Evolutionary conservation across 345 rosid genomes (phyloP), one percentile per base, ranked within the genome.

Genomic region (Geranium rotundifolium): DNA sequence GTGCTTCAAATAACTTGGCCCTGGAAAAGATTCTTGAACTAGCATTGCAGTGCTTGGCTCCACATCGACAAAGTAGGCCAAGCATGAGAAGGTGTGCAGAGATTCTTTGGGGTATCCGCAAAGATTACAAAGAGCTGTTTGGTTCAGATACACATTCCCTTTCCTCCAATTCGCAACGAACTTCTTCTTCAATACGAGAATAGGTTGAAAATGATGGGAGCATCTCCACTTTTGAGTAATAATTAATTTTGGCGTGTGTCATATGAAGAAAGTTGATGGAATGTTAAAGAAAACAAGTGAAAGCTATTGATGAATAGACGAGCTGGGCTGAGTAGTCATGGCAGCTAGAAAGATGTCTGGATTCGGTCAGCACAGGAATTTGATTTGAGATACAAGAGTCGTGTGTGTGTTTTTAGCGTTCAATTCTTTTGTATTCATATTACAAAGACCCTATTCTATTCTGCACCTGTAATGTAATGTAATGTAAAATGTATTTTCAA

Each of bases 81-180:
- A 77, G 76, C 73, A 90, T 93, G 97, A 83, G 78, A 72, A 80
- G 73, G 56, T 89, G 97, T 54, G 93, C 82, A 14, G 97, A 92
- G 86, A 69, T 87, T 69, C 81, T 93, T 14, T 89, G 99, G 95
- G 71, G 78, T 29, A 80, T 90, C 39, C 99, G 97, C 12, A 93
- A 89, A 77, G 91, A 87, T 69, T 90, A 79, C 74, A 82, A 82
- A 70, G 90, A 83, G 19, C 31, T 57, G 54, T 70, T 65, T 20
- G 73, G 70, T 71, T 64, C 72, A 63, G 84, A 80, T 65, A 18
- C 63, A 56, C 69, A 20, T 54, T 78, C 75, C 8, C 68, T 68
- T 14, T 61, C 82, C 13, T 71, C 79, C 37, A 56, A 58, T 65
- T 83, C 89, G 20, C 72, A 63, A 63, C 72, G 74, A 63, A 75